Evolutionary conservation across 176 grass and related monocot genomes (phyloP).

Genomic region (Puya raimondii): DNA sequence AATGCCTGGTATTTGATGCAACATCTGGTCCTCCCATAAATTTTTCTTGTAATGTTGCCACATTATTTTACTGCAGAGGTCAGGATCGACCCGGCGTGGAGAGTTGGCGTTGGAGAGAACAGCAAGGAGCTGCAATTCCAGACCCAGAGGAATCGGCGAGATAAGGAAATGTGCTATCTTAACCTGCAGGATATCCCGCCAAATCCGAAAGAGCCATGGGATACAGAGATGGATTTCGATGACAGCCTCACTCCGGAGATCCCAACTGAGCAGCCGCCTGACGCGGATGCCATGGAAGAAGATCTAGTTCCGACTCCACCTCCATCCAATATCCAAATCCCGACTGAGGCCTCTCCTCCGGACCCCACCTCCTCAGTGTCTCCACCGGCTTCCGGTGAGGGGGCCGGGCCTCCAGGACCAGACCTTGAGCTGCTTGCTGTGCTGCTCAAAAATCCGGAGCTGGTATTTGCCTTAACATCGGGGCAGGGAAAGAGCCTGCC

Average conservation of each 20-base stretch:
- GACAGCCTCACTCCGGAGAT: conserved; percentile 84
- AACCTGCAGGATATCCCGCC: conserved; percentile 44
- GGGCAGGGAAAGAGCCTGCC: conserved; percentile 33
- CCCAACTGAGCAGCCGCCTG: conserved; percentile 65
- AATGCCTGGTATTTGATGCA: background rate
- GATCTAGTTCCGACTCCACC: conserved; percentile 5
- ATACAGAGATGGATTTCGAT: conserved; percentile 83
- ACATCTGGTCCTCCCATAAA: background rate
- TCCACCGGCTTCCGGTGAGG: conserved; percentile 19
- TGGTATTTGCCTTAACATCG: conserved; percentile 87
- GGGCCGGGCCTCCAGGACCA: conserved; percentile 20
- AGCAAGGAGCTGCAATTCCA: conserved; percentile 88
- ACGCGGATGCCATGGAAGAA: conserved; percentile 38
- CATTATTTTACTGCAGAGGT: conserved; percentile 44
- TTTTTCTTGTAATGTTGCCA: background rate
- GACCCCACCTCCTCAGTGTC: conserved; percentile 26
- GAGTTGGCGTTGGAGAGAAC: conserved; percentile 51
- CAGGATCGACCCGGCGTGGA: conserved; percentile 55
- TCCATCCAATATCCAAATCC: conserved; percentile 6
- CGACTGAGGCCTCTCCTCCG: conserved; percentile 18
- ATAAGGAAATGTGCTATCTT: conserved; percentile 63
- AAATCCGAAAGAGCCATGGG: conserved; percentile 87
- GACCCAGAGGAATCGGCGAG: conserved; percentile 62
- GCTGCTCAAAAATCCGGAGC: conserved; percentile 83
- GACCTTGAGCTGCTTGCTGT: conserved; percentile 88